Conservation (phyloP, 2,329 filamentous ascomycete species). For the Pleomassaria siparia region DNA sequence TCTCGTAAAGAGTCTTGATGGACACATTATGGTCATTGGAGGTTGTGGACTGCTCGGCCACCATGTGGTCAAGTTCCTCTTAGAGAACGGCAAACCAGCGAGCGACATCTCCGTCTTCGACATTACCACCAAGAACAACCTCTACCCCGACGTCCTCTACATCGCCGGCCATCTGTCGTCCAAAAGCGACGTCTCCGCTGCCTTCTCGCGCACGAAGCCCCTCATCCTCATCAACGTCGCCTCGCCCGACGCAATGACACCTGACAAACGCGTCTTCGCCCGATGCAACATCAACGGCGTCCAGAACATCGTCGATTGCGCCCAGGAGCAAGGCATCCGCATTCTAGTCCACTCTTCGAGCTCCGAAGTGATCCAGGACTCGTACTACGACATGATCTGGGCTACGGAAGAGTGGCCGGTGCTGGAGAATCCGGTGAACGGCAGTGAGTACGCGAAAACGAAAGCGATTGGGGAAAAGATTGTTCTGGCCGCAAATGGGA, state of each 20-base stretch:
- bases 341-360: constrained; percentile 23
- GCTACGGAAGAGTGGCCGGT: constrained; percentile 16
- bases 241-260: constrained; percentile 36
- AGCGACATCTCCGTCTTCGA: constrained; percentile 46
- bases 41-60: constrained; percentile 51
- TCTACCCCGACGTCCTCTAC: constrained; percentile 42
- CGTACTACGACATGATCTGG: constrained; percentile 11
- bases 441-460: constrained; percentile 6
- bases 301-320: constrained; percentile 34
- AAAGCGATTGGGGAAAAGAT: constrained; percentile 22
- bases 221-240: constrained; percentile 51
- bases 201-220: constrained; percentile 43
- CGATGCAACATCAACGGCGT: constrained; percentile 53
- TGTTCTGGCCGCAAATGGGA: constrained; percentile 16
- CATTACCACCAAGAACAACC: constrained; percentile 37
- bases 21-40: no score
- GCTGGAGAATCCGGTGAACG: constrained; percentile 1
- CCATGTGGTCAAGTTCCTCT: constrained; percentile 48
- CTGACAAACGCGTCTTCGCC: constrained; percentile 36
- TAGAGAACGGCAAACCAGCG: constrained; percentile 37
- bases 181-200: constrained; percentile 7
- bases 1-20: no score
- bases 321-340: background rate
- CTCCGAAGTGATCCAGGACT: constrained; percentile 20
- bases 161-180: constrained; percentile 48